Percentiles rank a stretch among this genome's conserved stretches.
Conservation (phyloP, 176 grass and related monocot genomes). For the Musa schizocarpa region DNA sequence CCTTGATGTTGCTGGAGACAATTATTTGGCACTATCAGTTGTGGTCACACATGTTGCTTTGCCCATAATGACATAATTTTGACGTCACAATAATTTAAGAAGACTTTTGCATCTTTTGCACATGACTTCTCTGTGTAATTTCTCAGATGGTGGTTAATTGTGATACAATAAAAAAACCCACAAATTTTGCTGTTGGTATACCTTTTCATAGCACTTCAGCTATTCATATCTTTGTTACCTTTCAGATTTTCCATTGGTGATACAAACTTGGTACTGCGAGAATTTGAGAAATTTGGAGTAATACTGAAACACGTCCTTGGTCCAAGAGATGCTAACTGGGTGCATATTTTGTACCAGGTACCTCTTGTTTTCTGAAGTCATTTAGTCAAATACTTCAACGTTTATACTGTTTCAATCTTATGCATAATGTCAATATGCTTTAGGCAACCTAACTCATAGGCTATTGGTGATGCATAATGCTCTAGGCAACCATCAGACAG, state of each 20-base stretch:
- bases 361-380: background rate
- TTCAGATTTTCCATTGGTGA: constrained; percentile 58
- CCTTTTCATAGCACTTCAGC: background rate
- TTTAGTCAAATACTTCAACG: background rate
- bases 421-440: background rate
- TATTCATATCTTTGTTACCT: constrained; percentile 8
- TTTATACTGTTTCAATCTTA: background rate
- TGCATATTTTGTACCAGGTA: constrained; percentile 95
- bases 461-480: background rate
- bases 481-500: too few relatives aligned
- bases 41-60: background rate
- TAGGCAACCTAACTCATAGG: background rate
- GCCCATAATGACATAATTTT: background rate
- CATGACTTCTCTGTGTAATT: background rate
- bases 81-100: background rate
- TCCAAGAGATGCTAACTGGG: constrained; percentile 82
- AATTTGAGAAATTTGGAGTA: constrained; percentile 88
- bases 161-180: background rate
- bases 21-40: background rate
- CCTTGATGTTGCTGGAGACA: background rate
- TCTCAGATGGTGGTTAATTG: background rate
- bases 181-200: background rate
- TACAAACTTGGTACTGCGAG: constrained; percentile 62
- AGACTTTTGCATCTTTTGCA: background rate
- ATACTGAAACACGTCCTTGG: constrained; percentile 70